phyloP scores from a whole-genome alignment of 2,329 filamentous ascomycete genomes.

The Amesomyces nigricolor region DNA sequence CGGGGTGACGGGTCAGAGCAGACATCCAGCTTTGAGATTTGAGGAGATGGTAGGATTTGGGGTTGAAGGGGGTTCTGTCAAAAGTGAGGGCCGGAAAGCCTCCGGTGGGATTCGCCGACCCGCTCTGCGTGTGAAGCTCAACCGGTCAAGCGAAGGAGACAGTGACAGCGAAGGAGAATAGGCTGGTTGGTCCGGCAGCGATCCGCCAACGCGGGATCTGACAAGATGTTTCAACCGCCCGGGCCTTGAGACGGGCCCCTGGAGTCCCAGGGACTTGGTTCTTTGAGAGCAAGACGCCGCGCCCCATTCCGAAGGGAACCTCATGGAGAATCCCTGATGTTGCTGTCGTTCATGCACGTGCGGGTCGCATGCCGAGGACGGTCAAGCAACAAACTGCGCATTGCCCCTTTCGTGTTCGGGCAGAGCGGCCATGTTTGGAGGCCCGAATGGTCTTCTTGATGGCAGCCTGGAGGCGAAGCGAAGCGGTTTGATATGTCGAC shows the following conservation, averaged over 20 bases:
- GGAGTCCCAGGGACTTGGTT: not conserved
- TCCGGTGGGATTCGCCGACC: too few relatives aligned
- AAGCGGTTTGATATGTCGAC: not conserved
- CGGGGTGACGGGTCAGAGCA: too few relatives aligned
- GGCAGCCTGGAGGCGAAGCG: not conserved
- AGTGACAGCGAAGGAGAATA: not conserved
- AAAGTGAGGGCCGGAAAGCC: not conserved
- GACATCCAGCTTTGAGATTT: too few relatives aligned
- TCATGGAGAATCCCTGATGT: slow-evolving; percentile 1
- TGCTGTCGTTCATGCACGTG: not conserved
- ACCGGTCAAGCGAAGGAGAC: not conserved
- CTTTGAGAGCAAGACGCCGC: not conserved
- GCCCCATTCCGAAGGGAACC: not conserved
- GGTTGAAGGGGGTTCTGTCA: not conserved
- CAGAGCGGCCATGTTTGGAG: too few relatives aligned
- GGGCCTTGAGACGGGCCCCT: not conserved
- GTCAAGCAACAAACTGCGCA: not conserved
- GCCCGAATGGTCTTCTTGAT: too few relatives aligned
- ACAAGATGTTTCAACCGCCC: not conserved
- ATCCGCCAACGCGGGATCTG: not conserved
- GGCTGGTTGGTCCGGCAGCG: not conserved
- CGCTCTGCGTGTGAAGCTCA: too few relatives aligned
- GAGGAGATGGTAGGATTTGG: too few relatives aligned
- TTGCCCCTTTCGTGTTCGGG: too few relatives aligned
- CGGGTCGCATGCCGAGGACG: not conserved